These are phyloP conservation scores for Pyrrhoderma lamaoense DNA, from an alignment of 1,284 basidiomycete genomes.

Conservation along the genomic window DNA sequence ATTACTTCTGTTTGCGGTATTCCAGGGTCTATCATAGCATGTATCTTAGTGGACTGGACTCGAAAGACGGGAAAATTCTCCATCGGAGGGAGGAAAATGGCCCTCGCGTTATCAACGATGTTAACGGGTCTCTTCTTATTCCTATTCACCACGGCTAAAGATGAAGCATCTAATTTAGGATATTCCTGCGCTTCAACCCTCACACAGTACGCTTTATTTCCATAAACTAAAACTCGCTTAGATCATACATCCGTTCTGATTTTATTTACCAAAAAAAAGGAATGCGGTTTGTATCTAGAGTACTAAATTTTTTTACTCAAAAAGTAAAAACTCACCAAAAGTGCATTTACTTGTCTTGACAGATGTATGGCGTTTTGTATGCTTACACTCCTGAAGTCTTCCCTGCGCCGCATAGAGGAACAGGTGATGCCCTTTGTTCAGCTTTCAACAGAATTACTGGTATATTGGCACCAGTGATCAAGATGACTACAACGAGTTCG, in stretches of 20 bases:
- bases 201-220: constrained; percentile 31
- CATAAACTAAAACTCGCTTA: too few species aligned
- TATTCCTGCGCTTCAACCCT: constrained; percentile 47
- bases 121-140: constrained; percentile 53
- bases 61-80: constrained; percentile 27
- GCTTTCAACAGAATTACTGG: constrained; percentile 50
- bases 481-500: constrained; percentile 34
- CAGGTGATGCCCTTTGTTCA: constrained; percentile 52
- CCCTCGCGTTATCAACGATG: constrained; percentile 44
- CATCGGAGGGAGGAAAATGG: constrained; percentile 43
- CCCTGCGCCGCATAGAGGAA: constrained; percentile 56
- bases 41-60: constrained; percentile 46
- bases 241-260: too few species aligned
- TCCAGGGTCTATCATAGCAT: constrained; percentile 52
- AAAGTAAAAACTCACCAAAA: constrained; percentile 20
- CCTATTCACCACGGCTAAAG: constrained; percentile 50
- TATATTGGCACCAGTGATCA: constrained; percentile 48
- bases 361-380: constrained; percentile 58
- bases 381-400: constrained; percentile 61
- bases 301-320: constrained; percentile 8
- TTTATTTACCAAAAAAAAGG: too few species aligned
- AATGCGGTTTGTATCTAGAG: constrained; percentile 17
- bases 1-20: constrained; percentile 44
- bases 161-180: constrained; percentile 39
- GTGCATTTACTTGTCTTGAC: constrained; percentile 1